Evolutionary conservation across 768 basidiomycete species (phyloP), one percentile per base, ranked within the genome.

Genomic region (Lenzites betulinus): DNA sequence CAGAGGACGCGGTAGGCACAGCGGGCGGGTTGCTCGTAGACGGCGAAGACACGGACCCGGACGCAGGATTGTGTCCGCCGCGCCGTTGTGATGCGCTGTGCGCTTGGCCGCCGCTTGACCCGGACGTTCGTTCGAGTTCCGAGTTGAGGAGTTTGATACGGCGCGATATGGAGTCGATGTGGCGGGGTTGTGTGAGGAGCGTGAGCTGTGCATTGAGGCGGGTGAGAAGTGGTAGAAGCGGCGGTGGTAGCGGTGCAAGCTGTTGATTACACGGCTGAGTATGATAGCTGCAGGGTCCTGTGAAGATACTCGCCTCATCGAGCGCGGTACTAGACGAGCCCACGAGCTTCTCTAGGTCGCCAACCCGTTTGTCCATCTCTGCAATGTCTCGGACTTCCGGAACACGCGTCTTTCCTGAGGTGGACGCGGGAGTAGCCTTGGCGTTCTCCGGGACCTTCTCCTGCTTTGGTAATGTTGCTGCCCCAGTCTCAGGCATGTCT

Each of bases 161-260:
- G 5, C 96, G 85, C 1, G 95, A 95, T 63, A 98, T 90, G 12
- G 93, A 91, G 73, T 99, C 97, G 51, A 98, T 88, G 70, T 98
- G 95, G 16, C 95, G 87, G 0, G 97, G 96, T 76, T 98, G 95
- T 0, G 96, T 92, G 47, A 99, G 85, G 16, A 98, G 79, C 7
- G 87, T 84, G 23, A 98, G 78, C 71, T 97, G 94, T 22, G 86
- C 85, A 69, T 92, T 93, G 44, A 98, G 84, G 44, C 91, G 85
- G 18, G 84, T 83, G 54, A 98, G 81, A 50, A 92, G 83, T 0
- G 92, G 88, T 3, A 97, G 77, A n/a, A 98, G 79, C 2, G 92
- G 91, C 6, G 88, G 81, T 0, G 92, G 89, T 18, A 93, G 79
- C 1, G 88, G 87, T 0, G 89, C 83, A 1, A 82, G 77, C 90